A percentile compares a stretch with the other conserved stretches of the same genome.
phyloP scores from a whole-genome alignment of 2,329 filamentous ascomycete genomes.

The Aspergillus clavatus region DNA sequence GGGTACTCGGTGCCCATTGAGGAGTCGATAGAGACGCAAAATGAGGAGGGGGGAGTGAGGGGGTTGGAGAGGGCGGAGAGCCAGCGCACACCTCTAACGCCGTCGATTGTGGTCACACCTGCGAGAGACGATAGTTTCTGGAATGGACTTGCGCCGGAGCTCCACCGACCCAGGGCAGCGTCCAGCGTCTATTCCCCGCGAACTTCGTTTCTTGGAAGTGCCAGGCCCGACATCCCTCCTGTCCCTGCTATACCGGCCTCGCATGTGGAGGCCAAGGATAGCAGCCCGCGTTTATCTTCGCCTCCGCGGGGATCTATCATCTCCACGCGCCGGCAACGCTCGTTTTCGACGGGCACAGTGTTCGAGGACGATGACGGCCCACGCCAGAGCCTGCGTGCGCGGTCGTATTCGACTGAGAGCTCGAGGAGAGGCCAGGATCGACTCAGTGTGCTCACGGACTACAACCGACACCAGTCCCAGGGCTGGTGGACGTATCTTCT shows the following conservation, averaged over 20 bases:
- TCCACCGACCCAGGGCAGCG: slow-evolving; percentile 27
- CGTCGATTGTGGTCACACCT: slow-evolving; percentile 45
- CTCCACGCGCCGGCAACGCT: slow-evolving; percentile 23
- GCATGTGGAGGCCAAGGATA: slow-evolving; percentile 20
- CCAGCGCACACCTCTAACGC: slow-evolving; percentile 38
- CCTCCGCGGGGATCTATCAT: slow-evolving; percentile 13
- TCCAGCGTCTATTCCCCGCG: slow-evolving; percentile 45
- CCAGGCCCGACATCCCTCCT: slow-evolving; percentile 32
- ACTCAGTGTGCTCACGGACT: slow-evolving; percentile 34
- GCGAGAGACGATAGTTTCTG: slow-evolving; percentile 38
- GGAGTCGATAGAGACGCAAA: slow-evolving; percentile 22
- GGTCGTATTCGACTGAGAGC: slow-evolving; percentile 28
- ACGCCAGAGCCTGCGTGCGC: slow-evolving; percentile 8
- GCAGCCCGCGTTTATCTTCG: slow-evolving; percentile 8
- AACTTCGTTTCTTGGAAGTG: slow-evolving; percentile 26
- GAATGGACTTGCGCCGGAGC: slow-evolving; percentile 24
- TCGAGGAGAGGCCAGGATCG: slow-evolving; percentile 26
- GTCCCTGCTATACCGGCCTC: slow-evolving; percentile 38
- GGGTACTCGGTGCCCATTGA: slow-evolving; percentile 40
- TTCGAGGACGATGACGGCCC: slow-evolving; percentile 32
- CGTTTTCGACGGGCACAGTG: slow-evolving; percentile 33
- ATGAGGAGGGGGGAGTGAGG: slow-evolving; percentile 16
- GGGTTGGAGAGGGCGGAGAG: slow-evolving; percentile 27
- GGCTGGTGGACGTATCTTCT: slow-evolving; percentile 49
- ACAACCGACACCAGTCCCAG: slow-evolving; percentile 40